A percentile compares a stretch with the other conserved stretches of the same genome.
phyloP scores from a whole-genome alignment of 2,329 filamentous ascomycete genomes.

The Exophiala viscosa region DNA sequence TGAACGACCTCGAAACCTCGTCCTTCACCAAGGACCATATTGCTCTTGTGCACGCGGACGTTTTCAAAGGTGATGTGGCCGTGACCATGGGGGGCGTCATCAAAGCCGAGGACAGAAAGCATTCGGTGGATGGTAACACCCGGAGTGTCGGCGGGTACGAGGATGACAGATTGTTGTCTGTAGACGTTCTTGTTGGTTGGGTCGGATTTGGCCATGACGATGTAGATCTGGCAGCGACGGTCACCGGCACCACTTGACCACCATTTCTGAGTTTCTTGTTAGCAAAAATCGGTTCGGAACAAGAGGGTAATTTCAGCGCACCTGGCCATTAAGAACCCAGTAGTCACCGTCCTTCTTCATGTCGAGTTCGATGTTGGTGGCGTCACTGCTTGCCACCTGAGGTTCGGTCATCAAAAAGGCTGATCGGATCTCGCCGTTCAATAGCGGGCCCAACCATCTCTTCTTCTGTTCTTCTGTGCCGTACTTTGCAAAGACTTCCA shows the following conservation, averaged over 20 bases:
- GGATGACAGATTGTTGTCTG: constrained; percentile 86
- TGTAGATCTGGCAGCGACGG: constrained; percentile 84
- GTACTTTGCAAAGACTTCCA: constrained; percentile 92
- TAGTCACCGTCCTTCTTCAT: constrained; percentile 81
- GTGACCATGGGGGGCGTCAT: constrained; percentile 97
- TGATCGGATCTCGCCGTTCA: constrained; percentile 80
- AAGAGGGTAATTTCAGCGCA: constrained; percentile 2
- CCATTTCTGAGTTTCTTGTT: constrained; percentile 69
- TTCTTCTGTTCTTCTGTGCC: constrained; percentile 69
- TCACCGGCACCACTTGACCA: constrained; percentile 97
- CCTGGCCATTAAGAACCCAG: constrained; percentile 77
- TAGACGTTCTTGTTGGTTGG: constrained; percentile 71
- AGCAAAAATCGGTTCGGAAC: not conserved
- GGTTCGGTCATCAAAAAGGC: constrained; percentile 95
- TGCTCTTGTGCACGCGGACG: constrained; percentile 75
- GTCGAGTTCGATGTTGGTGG: constrained; percentile 82
- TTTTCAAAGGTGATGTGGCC: constrained; percentile 87
- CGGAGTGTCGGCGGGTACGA: constrained; percentile 75
- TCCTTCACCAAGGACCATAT: constrained; percentile 88
- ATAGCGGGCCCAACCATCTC: constrained; percentile 74
- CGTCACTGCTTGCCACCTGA: constrained; percentile 81
- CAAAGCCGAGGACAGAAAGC: constrained; percentile 90
- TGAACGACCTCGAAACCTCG: constrained; percentile 98
- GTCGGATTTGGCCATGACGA: constrained; percentile 94
- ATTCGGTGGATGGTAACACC: constrained; percentile 93